Percentiles rank a stretch among this genome's conserved stretches.
Evolutionary conservation across 2,329 filamentous ascomycete species (phyloP).

Genomic region (Escovopsis weberi): DNA sequence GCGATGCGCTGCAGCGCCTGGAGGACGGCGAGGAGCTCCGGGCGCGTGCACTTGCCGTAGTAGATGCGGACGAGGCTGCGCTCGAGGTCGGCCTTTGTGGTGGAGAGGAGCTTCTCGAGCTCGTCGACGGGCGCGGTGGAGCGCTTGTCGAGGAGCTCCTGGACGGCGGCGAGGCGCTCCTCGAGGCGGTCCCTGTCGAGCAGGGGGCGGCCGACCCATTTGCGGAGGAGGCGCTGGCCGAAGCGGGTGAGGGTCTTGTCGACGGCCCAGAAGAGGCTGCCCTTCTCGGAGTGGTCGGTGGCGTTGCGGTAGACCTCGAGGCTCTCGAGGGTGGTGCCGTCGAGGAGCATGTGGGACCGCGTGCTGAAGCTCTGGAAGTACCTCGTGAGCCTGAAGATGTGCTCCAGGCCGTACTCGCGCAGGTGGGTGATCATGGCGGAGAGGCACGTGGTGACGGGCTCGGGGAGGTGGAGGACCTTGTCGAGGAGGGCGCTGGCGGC

Average conservation of each 20-base stretch:
- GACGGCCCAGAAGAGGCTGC: conserved; percentile 89
- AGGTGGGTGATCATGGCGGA: conserved; percentile 94
- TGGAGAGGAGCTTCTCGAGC: conserved; percentile 55
- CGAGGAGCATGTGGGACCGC: conserved; percentile 87
- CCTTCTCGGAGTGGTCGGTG: conserved; percentile 71
- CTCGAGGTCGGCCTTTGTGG: conserved; percentile 70
- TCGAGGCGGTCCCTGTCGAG: conserved; percentile 63
- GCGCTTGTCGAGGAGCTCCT: conserved; percentile 62
- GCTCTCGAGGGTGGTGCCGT: conserved; percentile 85
- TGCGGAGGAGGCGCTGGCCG: conserved; percentile 73
- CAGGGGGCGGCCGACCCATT: conserved; percentile 87
- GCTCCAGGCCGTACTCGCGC: conserved; percentile 80
- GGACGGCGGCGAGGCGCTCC: conserved; percentile 68
- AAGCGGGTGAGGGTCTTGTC: conserved; percentile 86
- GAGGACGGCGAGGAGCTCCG: conserved; percentile 72
- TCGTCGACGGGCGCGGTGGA: conserved; percentile 56
- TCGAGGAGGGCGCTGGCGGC: conserved; percentile 56
- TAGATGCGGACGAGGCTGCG: conserved; percentile 90
- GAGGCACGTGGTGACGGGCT: conserved; percentile 77
- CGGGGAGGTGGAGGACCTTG: conserved; percentile 71
- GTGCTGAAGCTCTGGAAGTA: conserved; percentile 96
- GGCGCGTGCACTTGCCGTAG: conserved; percentile 86
- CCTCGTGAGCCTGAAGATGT: conserved; percentile 91
- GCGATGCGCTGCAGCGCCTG: conserved; percentile 76
- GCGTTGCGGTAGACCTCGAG: conserved; percentile 93